A percentile compares a stretch with the other conserved stretches of the same genome.
Evolutionary conservation across 139 green algal genomes (phyloP).

Genomic region (Ettlia oleoabundans): DNA sequence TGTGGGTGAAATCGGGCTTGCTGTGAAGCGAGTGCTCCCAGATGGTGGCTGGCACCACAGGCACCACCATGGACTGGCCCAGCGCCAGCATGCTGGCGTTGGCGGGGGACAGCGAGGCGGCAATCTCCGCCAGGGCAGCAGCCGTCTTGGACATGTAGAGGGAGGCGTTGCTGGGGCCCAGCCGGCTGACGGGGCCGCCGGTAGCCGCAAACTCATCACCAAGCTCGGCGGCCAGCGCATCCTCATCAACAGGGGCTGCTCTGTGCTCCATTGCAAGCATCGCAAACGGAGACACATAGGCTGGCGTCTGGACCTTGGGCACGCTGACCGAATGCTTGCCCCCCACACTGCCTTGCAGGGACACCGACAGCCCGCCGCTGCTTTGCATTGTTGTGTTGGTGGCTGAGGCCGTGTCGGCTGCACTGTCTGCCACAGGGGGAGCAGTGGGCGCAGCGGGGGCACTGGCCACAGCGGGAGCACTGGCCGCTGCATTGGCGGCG

Average conservation of each 20-base stretch:
- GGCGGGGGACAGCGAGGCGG: neutral
- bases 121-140: neutral
- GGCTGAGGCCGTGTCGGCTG: too few species aligned
- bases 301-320: too few species aligned
- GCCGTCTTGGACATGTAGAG: too few species aligned
- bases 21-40: constrained; percentile 17
- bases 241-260: neutral
- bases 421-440: too few species aligned
- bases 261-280: neutral
- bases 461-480: too few species aligned
- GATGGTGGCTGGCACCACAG: neutral
- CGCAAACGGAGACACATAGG: neutral
- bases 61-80: constrained; percentile 21
- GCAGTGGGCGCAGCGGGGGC: too few species aligned
- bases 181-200: neutral
- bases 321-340: too few species aligned
- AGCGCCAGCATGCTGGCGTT: constrained; percentile 15
- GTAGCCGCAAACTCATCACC: neutral
- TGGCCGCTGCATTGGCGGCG: too few species aligned
- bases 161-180: neutral
- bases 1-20: constrained; percentile 24
- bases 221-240: neutral
- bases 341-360: too few species aligned
- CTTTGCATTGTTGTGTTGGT: too few species aligned
- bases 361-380: too few species aligned